Base-by-base conservation (phyloP, 2,329 filamentous ascomycete genomes). In the Colletotrichum tofieldiae region DNA sequence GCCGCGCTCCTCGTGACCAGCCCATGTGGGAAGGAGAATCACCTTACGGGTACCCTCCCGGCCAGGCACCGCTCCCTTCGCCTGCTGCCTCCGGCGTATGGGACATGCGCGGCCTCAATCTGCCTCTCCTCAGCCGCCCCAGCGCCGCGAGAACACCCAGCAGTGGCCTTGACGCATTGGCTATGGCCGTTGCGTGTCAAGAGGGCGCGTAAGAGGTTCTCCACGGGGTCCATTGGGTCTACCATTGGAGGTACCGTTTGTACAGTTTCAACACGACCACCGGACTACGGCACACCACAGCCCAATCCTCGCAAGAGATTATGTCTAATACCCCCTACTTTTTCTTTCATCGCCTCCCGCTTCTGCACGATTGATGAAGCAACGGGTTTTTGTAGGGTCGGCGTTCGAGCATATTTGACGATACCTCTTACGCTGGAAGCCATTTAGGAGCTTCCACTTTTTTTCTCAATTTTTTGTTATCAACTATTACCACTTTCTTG, bases 81-180 rank as follows among this genome's bases (percentile, higher is more conserved):
- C 80, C 84, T 26, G 75, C 70, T 67, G 75, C 65, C 18, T 69
- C 65, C 23, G 79, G 82, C 70, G 77, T 83, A 51, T 88, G 86
- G 86, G 85, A 88, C 70, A 82, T 88, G 82, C 82, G 83, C 52
- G 81, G 80, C 39, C 78, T 87, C 41, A 85, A 85, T 65, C 75
- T 84, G 1, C 82, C 86, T 66, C 79, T 87, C 16, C 81, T 86
- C 75, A 82, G 78, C 74, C 84, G 86, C n/a, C 86, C 87, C 5
- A 79, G 77, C 16, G 76, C 81, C 8, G 77, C 78, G 3, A 81
- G 84, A 71, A 84, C 84, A n/a, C 82, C 83, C n/a, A 86, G 82
- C 74, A 88, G 85, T 71, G 88, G 87, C 26, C 83, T 90, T 6
- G 88, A 90, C 73, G 85, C 87, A 9, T 80, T 90, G 26, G 88